These are phyloP conservation scores for Aegilops tauschii DNA, from an alignment of 176 grass and related monocot genomes.

Conservation along the genomic window DNA sequence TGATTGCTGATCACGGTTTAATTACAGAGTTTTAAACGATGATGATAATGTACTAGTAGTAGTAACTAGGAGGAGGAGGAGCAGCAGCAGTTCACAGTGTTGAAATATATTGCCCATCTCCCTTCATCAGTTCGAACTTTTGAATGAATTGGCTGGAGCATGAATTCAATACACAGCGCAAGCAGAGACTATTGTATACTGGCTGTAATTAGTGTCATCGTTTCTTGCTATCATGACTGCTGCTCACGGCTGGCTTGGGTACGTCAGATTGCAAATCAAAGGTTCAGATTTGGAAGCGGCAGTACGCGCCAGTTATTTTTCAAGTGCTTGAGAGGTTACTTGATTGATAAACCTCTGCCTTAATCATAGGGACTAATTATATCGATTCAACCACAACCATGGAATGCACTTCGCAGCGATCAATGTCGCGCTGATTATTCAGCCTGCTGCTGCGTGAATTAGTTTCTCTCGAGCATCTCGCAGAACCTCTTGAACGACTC, in stretches of 20 bases:
- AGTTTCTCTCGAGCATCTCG: conserved; percentile 73
- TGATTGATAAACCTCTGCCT: not conserved
- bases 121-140: too few species aligned
- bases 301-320: not conserved
- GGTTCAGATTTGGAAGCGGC: not conserved
- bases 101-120: too few species aligned
- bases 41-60: too few species aligned
- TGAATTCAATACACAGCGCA: too few species aligned
- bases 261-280: not conserved
- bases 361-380: not conserved
- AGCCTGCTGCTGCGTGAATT: not conserved
- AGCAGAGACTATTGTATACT: too few species aligned
- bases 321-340: not conserved
- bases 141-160: too few species aligned
- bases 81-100: too few species aligned
- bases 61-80: too few species aligned
- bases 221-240: not conserved
- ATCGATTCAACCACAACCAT: not conserved
- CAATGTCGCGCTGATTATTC: not conserved
- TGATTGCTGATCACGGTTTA: too few species aligned
- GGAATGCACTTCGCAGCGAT: not conserved
- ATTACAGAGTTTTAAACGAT: too few species aligned
- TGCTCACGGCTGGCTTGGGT: not conserved
- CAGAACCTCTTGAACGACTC: conserved; percentile 96
- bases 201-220: too few species aligned